These are phyloP conservation scores for Verticillium alfalfae DNA, from an alignment of 2,329 filamentous ascomycete species.

Conservation along the genomic window DNA sequence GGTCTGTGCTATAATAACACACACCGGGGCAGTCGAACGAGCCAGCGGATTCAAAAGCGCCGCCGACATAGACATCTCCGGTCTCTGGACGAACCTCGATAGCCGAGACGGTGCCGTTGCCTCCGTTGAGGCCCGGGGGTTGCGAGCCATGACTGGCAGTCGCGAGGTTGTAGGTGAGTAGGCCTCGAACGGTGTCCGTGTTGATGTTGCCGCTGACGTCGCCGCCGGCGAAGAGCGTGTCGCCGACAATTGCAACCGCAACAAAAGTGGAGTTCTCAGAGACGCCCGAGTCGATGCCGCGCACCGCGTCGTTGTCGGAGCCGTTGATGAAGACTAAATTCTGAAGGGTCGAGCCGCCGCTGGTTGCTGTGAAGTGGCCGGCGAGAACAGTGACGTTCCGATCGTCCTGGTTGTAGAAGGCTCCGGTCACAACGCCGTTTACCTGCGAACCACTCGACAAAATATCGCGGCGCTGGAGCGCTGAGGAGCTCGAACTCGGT, in stretches of 20 bases:
- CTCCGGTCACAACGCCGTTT: constrained; percentile 69
- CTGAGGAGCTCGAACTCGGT: constrained; percentile 24
- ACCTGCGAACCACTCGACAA: constrained; percentile 30
- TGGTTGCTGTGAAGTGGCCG: constrained; percentile 74
- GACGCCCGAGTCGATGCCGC: constrained; percentile 63
- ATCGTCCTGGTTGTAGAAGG: constrained; percentile 65
- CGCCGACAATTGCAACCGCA: constrained; percentile 60
- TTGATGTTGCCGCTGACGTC: constrained; percentile 66
- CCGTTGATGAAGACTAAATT: constrained; percentile 83
- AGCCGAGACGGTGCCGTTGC: constrained; percentile 65
- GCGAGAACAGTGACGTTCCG: constrained; percentile 83
- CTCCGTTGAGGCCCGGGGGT: constrained; percentile 68
- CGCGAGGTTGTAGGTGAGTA: constrained; percentile 74
- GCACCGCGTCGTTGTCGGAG: constrained; percentile 58
- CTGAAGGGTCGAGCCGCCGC: constrained; percentile 64
- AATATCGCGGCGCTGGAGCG: constrained; percentile 41
- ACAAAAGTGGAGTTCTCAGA: constrained; percentile 69
- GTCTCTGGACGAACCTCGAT: constrained; percentile 68
- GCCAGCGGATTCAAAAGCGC: constrained; percentile 77
- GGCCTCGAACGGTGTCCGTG: constrained; percentile 58
- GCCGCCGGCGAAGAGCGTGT: constrained; percentile 77
- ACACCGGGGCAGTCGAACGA: constrained; percentile 76
- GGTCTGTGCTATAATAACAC: constrained; percentile 69
- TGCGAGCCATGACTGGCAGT: constrained; percentile 59
- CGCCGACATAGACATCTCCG: constrained; percentile 77